phyloP scores from a whole-genome alignment of 495 filamentous ascomycete species.

The Penicillium nucicola region DNA sequence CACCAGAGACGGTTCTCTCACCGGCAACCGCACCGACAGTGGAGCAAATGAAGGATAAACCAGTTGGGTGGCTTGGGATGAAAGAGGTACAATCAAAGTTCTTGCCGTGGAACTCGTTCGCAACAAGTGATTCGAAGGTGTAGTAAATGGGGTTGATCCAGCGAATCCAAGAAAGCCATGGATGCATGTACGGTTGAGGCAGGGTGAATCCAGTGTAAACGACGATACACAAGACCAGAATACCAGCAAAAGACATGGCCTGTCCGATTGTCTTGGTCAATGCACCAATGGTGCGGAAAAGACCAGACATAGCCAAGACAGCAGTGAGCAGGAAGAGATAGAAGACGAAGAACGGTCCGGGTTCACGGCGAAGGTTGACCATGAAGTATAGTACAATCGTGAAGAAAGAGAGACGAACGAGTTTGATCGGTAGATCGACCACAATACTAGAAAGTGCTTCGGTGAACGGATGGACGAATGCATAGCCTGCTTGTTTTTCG shows the following conservation, averaged over 20 bases:
- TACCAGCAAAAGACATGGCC: slow-evolving; percentile 41
- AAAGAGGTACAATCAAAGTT: slow-evolving; percentile 39
- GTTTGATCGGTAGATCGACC: slow-evolving; percentile 52
- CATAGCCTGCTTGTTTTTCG: slow-evolving; percentile 58
- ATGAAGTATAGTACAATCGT: slow-evolving; percentile 57
- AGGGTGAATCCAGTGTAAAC: slow-evolving; percentile 44
- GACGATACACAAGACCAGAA: slow-evolving; percentile 38
- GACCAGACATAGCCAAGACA: slow-evolving; percentile 49
- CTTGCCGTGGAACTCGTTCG: slow-evolving; percentile 57
- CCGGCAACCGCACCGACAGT: slow-evolving; percentile 52
- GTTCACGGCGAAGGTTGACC: slow-evolving; percentile 39
- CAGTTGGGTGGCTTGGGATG: slow-evolving; percentile 42
- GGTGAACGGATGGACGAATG: slow-evolving; percentile 58
- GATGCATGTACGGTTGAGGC: slow-evolving; percentile 40
- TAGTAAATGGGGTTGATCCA: slow-evolving; percentile 42
- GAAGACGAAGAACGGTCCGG: slow-evolving; percentile 56
- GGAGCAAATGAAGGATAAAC: slow-evolving; percentile 41
- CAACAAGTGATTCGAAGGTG: slow-evolving; percentile 35
- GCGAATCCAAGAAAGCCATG: slow-evolving; percentile 44
- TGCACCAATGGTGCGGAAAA: slow-evolving; percentile 44
- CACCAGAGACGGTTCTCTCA: slow-evolving; percentile 42
- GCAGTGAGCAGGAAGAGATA: slow-evolving; percentile 46
- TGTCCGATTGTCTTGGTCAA: slow-evolving; percentile 34
- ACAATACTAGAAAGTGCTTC: slow-evolving; percentile 54
- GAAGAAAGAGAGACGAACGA: slow-evolving; percentile 42